A percentile compares a stretch with the other conserved stretches of the same genome.
Conservation (phyloP, 768 basidiomycete species). For the Amyloporia xantha region DNA sequence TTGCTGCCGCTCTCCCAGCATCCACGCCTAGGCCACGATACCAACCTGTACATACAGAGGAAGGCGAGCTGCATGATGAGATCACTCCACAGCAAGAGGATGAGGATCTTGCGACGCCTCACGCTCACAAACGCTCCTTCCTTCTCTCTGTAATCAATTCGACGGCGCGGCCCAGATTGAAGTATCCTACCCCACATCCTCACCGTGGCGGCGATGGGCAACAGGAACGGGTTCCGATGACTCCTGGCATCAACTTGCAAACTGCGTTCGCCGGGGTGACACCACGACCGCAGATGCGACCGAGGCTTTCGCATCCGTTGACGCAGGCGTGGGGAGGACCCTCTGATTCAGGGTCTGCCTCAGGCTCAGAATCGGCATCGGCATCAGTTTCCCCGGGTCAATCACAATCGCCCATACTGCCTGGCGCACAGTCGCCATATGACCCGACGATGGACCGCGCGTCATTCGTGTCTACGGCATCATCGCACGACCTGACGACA, state of each 20-base stretch:
- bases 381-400: background rate
- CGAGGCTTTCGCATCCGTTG: conserved; percentile 58
- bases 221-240: conserved; percentile 20
- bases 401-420: background rate
- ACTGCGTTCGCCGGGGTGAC: conserved; percentile 60
- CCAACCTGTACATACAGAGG: conserved; percentile 6
- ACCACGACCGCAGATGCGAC: conserved; percentile 45
- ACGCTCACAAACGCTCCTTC: conserved; percentile 72
- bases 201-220: conserved; percentile 8
- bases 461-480: conserved; percentile 76
- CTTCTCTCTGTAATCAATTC: conserved; percentile 81
- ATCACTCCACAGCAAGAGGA: conserved; percentile 33
- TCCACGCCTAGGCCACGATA: conserved; percentile 22
- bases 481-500: conserved; percentile 83
- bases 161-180: conserved; percentile 66
- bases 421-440: conserved; percentile 30
- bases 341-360: conserved; percentile 19
- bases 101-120: conserved; percentile 54
- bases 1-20: conserved; percentile 32
- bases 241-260: conserved; percentile 31
- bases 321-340: conserved; percentile 38
- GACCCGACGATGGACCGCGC: conserved; percentile 48
- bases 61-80: conserved; percentile 17
- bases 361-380: conserved; percentile 12
- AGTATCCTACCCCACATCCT: conserved; percentile 55